These are phyloP conservation scores for Monosporozyma solicola DNA, from an alignment of 805 yeast genomes.

Conservation along the genomic window DNA sequence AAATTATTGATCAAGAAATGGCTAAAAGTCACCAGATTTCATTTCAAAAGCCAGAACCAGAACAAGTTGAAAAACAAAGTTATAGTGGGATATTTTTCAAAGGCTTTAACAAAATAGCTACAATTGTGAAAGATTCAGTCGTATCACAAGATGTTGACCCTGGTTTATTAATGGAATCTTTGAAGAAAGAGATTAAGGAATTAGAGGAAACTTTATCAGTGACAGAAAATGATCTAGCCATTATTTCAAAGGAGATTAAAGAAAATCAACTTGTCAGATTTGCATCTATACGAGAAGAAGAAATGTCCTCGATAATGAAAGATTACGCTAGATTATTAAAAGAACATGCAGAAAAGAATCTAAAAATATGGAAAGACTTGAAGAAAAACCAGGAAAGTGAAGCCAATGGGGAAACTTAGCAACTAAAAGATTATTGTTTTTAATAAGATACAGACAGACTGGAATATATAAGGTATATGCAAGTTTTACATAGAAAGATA, in stretches of 20 bases:
- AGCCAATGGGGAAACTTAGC: background rate
- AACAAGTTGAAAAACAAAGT: slow-evolving; percentile 3
- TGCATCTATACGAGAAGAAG: slow-evolving; percentile 17
- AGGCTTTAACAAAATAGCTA: slow-evolving; percentile 24
- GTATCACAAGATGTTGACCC: slow-evolving; percentile 27
- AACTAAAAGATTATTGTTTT: background rate
- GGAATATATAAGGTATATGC: background rate
- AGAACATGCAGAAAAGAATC: slow-evolving; percentile 22
- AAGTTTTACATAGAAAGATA: background rate
- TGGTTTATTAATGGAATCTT: slow-evolving; percentile 9
- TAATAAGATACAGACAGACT: background rate
- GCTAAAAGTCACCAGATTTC: slow-evolving; percentile 14
- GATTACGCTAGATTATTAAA: slow-evolving; percentile 24
- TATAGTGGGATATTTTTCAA: slow-evolving; percentile 23
- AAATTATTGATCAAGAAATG: slow-evolving; percentile 16
- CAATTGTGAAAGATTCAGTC: slow-evolving; percentile 26
- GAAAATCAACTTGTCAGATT: slow-evolving; percentile 28
- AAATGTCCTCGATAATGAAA: slow-evolving; percentile 17
- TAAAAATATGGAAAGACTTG: slow-evolving; percentile 23
- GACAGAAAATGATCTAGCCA: slow-evolving; percentile 26
- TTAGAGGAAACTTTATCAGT: slow-evolving; percentile 17
- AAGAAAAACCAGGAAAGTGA: slow-evolving; percentile 7
- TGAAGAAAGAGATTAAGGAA: slow-evolving; percentile 20
- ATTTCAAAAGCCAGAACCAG: slow-evolving; percentile 13
- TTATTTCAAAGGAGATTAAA: slow-evolving; percentile 24